These are phyloP conservation scores for Lophiostoma macrostomum DNA, from an alignment of 495 filamentous ascomycete species.

Conservation along the genomic window DNA sequence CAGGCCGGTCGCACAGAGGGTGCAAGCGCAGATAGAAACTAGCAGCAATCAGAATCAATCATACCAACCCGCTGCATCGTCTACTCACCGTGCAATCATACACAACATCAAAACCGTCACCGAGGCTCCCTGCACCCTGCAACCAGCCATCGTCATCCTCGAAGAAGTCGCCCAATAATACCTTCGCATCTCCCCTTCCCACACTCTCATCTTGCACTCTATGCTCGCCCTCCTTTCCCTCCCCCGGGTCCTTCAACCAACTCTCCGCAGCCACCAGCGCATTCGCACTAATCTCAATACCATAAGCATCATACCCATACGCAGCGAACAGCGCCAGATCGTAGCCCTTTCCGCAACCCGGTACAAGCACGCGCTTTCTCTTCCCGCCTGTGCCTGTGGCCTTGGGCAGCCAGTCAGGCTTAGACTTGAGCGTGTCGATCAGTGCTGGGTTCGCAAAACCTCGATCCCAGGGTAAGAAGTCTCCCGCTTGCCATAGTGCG, in stretches of 20 bases:
- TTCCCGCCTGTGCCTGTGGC: slow-evolving; percentile 41
- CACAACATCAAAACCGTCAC: slow-evolving; percentile 67
- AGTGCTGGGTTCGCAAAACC: slow-evolving; percentile 65
- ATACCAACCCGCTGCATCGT: background rate
- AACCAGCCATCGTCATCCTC: slow-evolving; percentile 60
- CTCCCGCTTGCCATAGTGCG: slow-evolving; percentile 59
- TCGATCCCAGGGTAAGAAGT: slow-evolving; percentile 67
- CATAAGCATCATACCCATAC: slow-evolving; percentile 70
- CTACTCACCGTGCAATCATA: slow-evolving; percentile 77
- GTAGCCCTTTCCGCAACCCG: slow-evolving; percentile 73
- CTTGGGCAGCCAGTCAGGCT: slow-evolving; percentile 47
- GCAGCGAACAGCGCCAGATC: slow-evolving; percentile 69
- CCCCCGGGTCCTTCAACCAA: slow-evolving; percentile 41
- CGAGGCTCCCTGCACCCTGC: slow-evolving; percentile 41
- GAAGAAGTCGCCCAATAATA: slow-evolving; percentile 72
- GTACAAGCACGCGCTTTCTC: slow-evolving; percentile 42
- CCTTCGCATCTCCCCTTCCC: slow-evolving; percentile 56
- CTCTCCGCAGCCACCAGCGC: slow-evolving; percentile 48
- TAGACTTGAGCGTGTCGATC: slow-evolving; percentile 55
- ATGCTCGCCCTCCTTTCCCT: slow-evolving; percentile 43
- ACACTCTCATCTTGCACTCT: slow-evolving; percentile 43
- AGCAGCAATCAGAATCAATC: background rate
- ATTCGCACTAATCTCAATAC: slow-evolving; percentile 61
- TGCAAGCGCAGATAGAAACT: slow-evolving; percentile 81
- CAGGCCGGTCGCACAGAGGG: slow-evolving; percentile 63